A percentile compares a stretch with the other conserved stretches of the same genome.
These are phyloP conservation scores for Penicillium coprophilum DNA, from an alignment of 495 filamentous ascomycete genomes.

Conservation along the genomic window DNA sequence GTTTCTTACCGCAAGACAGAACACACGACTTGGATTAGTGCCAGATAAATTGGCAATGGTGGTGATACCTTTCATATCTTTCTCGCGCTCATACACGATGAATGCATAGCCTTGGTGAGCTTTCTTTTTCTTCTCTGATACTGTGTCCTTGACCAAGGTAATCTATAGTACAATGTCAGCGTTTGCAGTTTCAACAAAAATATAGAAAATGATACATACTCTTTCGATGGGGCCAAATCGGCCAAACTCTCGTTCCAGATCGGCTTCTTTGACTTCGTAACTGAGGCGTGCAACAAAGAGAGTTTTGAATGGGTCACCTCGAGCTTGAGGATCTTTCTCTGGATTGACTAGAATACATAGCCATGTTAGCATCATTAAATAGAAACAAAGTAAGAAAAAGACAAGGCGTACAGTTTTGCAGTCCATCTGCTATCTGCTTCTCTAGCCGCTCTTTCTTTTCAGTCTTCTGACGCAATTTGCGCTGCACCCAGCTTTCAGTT, in stretches of 20 bases:
- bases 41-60: constrained; percentile 10
- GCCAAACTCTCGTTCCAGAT: constrained; percentile 91
- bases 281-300: constrained; percentile 88
- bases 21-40: neutral
- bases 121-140: constrained; percentile 78
- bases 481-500: constrained; percentile 90
- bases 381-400: neutral
- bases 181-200: neutral
- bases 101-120: constrained; percentile 91
- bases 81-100: constrained; percentile 94
- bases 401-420: constrained; percentile 62
- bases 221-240: constrained; percentile 94
- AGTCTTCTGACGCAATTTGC: constrained; percentile 70
- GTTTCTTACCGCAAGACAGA: constrained; percentile 22
- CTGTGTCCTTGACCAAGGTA: constrained; percentile 70
- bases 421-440: constrained; percentile 63
- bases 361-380: constrained; percentile 8
- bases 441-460: constrained; percentile 72
- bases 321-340: constrained; percentile 69
- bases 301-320: constrained; percentile 93
- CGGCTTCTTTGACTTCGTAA: constrained; percentile 83
- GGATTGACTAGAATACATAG: constrained; percentile 58
- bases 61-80: constrained; percentile 97
- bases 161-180: constrained; percentile 58
- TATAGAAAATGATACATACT: constrained; percentile 43